Evolutionary conservation across 176 grass and related monocot genomes (phyloP).

Genomic region (Ananas comosus): DNA sequence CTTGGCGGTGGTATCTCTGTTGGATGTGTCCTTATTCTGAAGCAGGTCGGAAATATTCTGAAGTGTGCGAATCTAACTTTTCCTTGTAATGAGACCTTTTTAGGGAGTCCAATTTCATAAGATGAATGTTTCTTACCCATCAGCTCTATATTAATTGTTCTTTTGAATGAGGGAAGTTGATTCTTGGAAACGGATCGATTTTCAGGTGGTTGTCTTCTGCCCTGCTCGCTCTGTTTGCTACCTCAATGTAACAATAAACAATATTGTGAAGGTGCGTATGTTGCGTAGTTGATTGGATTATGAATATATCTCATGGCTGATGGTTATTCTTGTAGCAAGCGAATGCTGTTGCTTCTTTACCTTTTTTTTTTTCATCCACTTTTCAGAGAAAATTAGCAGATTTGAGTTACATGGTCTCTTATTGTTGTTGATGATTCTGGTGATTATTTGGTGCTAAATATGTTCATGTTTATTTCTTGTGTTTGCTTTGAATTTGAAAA

Average conservation of each 20-base stretch:
- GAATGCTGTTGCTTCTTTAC: too few relatives aligned
- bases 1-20: constrained; percentile 28
- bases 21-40: constrained; percentile 39
- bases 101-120: neutral
- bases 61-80: neutral
- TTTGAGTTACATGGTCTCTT: too few relatives aligned
- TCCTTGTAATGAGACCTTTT: constrained; percentile 2
- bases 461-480: too few relatives aligned
- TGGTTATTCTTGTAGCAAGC: too few relatives aligned
- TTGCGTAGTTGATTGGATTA: too few relatives aligned
- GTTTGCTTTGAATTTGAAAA: too few relatives aligned
- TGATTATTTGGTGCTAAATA: too few relatives aligned
- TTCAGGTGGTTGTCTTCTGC: constrained; percentile 43
- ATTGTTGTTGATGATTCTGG: too few relatives aligned
- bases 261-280: constrained; percentile 34
- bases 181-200: neutral
- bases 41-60: constrained; percentile 22
- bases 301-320: too few relatives aligned
- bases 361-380: too few relatives aligned
- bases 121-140: neutral
- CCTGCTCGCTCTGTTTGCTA: constrained; percentile 25
- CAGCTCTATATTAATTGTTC: neutral
- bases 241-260: constrained; percentile 44
- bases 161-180: too few relatives aligned
- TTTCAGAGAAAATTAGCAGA: too few relatives aligned